phyloP scores from a whole-genome alignment of 2,329 filamentous ascomycete species.

The Byssoonygena ceratinophila region DNA sequence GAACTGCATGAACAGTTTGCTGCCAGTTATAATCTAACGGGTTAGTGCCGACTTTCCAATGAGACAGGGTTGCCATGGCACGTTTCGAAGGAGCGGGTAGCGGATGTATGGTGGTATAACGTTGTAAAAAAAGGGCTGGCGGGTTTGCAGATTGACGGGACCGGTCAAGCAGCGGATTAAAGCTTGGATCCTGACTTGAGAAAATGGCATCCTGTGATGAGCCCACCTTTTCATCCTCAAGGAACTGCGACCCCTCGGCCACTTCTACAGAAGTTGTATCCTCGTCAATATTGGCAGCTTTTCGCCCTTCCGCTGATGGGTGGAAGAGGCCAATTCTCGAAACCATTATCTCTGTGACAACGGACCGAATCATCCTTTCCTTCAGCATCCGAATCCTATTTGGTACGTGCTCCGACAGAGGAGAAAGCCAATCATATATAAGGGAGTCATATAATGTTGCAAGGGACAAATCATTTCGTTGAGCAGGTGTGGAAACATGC shows the following conservation, averaged over 20 bases:
- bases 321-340: conserved; percentile 20
- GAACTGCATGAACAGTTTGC: conserved; percentile 17
- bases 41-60: conserved; percentile 29
- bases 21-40: conserved; percentile 30
- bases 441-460: conserved; percentile 28
- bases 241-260: neutral
- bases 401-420: conserved; percentile 26
- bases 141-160: neutral
- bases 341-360: conserved; percentile 30
- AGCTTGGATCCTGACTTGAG: neutral
- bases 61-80: conserved; percentile 25
- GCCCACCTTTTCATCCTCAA: neutral
- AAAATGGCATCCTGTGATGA: neutral
- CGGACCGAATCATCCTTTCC: conserved; percentile 29
- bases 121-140: conserved; percentile 18
- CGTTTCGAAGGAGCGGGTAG: conserved; percentile 20
- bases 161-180: neutral
- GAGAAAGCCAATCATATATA: conserved; percentile 30
- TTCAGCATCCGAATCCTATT: conserved; percentile 31
- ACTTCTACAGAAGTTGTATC: neutral
- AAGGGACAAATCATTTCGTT: conserved; percentile 5
- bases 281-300: neutral
- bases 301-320: neutral
- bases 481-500: conserved; percentile 18
- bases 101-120: conserved; percentile 24